Percentiles rank a stretch among this genome's conserved stretches.
phyloP scores from a whole-genome alignment of 176 grass and related monocot genomes.

The Thalia dealbata region DNA sequence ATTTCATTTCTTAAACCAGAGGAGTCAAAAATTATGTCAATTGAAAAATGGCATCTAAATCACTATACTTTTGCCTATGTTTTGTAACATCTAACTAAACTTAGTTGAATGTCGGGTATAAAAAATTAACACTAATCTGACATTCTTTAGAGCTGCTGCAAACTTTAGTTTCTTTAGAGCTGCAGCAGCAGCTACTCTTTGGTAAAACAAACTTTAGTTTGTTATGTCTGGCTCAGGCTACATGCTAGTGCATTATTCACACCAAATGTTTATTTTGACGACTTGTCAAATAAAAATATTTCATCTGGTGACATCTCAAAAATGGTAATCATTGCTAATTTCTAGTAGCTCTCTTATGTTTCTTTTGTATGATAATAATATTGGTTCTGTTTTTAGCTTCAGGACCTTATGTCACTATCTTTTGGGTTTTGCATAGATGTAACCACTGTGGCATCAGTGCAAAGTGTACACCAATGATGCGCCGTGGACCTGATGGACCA shows the following conservation, averaged over 20 bases:
- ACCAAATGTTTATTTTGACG: too few relatives aligned
- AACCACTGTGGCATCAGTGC: conserved; percentile 79
- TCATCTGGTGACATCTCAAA: too few relatives aligned
- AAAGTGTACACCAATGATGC: conserved; percentile 92
- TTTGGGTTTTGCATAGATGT: conserved; percentile 40
- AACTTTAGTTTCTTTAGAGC: background rate
- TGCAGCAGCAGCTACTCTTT: background rate
- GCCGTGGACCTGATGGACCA: conserved; percentile 85
- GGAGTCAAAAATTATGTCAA: background rate
- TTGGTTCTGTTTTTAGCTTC: background rate
- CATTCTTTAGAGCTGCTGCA: too few relatives aligned
- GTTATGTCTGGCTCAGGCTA: background rate
- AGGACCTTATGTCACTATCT: background rate
- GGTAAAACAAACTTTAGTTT: background rate
- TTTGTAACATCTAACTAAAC: too few relatives aligned
- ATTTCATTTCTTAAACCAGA: background rate
- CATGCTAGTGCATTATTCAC: background rate
- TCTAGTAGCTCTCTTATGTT: too few relatives aligned
- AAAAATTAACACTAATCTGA: background rate
- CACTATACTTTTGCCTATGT: too few relatives aligned
- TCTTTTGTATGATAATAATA: background rate
- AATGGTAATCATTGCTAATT: too few relatives aligned
- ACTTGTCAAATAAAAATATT: too few relatives aligned
- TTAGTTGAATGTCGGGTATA: background rate
- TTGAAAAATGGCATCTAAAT: background rate